Percentiles rank a stretch among this genome's conserved stretches.
Conservation (phyloP, 2,329 filamentous ascomycete species). For the Cadophora malorum region DNA sequence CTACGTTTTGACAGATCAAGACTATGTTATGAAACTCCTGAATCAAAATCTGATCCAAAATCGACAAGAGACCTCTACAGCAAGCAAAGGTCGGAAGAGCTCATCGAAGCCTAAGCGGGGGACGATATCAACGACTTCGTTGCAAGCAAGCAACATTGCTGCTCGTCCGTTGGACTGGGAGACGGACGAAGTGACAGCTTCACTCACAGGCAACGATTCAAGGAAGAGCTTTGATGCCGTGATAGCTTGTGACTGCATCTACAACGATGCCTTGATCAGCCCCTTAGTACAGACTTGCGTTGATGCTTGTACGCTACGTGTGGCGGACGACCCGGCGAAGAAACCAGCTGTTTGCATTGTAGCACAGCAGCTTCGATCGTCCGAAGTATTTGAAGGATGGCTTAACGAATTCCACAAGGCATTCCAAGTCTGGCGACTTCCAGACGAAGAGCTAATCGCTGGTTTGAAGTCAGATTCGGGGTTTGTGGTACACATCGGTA, state of each 20-base stretch:
- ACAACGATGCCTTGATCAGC: constrained; percentile 84
- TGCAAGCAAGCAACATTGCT: constrained; percentile 51
- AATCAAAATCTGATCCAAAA: constrained; percentile 77
- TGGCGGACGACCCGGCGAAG: constrained; percentile 28
- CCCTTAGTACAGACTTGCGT: constrained; percentile 84
- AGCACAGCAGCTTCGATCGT: constrained; percentile 86
- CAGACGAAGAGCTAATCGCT: constrained; percentile 63
- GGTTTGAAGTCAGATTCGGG: constrained; percentile 70
- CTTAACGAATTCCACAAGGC: constrained; percentile 67
- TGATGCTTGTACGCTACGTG: constrained; percentile 71
- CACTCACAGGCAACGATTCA: constrained; percentile 39
- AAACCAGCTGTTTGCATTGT: constrained; percentile 76
- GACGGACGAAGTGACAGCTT: constrained; percentile 58
- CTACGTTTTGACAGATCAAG: constrained; percentile 87
- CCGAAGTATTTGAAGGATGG: constrained; percentile 87
- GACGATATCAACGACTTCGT: not conserved
- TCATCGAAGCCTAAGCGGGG: constrained; percentile 37
- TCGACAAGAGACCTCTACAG: constrained; percentile 28
- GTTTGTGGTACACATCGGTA: constrained; percentile 82
- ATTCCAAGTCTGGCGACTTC: constrained; percentile 81
- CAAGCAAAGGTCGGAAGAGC: constrained; percentile 35
- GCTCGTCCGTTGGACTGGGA: constrained; percentile 86
- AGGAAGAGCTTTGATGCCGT: constrained; percentile 70
- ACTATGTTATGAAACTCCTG: constrained; percentile 81
- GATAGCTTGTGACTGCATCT: constrained; percentile 91